Percentiles rank a stretch among this genome's conserved stretches.
Evolutionary conservation across 345 rosid genomes (phyloP).

Genomic region (Toxicodendron radicans): DNA sequence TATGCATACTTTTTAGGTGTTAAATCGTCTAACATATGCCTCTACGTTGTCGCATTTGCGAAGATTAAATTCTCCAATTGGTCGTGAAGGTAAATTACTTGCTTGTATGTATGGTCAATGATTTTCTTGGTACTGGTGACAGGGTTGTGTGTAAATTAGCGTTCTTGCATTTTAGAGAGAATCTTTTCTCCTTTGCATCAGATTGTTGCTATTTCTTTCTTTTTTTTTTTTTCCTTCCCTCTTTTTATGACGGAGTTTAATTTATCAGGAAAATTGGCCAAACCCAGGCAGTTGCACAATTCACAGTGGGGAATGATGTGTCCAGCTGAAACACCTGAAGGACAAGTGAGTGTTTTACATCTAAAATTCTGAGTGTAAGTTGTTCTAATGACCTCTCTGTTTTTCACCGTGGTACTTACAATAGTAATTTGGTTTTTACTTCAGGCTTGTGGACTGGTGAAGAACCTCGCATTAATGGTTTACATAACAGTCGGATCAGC

Average conservation of each 20-base stretch:
- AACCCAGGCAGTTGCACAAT: constrained; percentile 97
- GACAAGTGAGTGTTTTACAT: constrained; percentile 64
- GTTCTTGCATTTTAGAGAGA: constrained; percentile 12
- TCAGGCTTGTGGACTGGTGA: constrained; percentile 97
- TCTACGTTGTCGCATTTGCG: constrained; percentile 94
- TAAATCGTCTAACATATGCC: constrained; percentile 93
- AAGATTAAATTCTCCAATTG: constrained; percentile 95
- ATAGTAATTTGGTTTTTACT: constrained; percentile 9
- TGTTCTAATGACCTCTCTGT: background rate
- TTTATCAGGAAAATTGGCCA: constrained; percentile 86
- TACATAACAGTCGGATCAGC: constrained; percentile 97
- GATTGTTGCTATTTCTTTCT: background rate
- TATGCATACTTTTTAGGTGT: constrained; percentile 48
- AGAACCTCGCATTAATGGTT: constrained; percentile 97
- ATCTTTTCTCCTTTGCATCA: background rate
- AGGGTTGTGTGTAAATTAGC: background rate
- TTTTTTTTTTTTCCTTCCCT: background rate
- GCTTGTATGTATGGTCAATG: constrained; percentile 1
- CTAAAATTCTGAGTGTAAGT: constrained; percentile 12
- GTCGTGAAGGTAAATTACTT: constrained; percentile 83
- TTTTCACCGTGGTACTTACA: background rate
- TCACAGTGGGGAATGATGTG: constrained; percentile 99
- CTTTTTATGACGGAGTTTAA: constrained; percentile 15
- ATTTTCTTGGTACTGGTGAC: background rate
- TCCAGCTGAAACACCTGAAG: constrained; percentile 99